Percentiles rank a stretch among this genome's conserved stretches.
Conservation (phyloP, 2,329 filamentous ascomycete genomes). For the Stemphylium vesicarium region DNA sequence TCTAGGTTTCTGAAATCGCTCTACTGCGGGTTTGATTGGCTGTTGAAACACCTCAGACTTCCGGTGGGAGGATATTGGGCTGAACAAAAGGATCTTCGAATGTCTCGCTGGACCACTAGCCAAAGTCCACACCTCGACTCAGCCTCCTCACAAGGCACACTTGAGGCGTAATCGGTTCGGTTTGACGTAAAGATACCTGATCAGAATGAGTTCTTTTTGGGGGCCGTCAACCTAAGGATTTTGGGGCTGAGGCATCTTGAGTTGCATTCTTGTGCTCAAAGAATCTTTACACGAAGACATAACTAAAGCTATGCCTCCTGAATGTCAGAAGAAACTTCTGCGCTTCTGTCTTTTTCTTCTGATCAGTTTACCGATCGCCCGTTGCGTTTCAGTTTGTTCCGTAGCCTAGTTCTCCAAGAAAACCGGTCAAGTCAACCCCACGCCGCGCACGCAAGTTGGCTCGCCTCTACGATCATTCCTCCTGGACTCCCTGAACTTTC, state of each 20-base stretch:
- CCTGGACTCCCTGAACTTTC: not conserved
- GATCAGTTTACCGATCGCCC: not conserved
- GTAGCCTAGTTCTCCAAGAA: not conserved
- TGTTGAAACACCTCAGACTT: no score
- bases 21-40: no score
- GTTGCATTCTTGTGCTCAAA: not conserved
- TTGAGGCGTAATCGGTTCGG: not conserved
- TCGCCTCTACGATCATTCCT: conserved; percentile 5
- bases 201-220: not conserved
- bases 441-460: not conserved
- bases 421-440: conserved; percentile 1
- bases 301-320: not conserved
- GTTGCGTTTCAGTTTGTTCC: not conserved
- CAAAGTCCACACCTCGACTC: not conserved
- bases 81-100: no score
- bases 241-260: not conserved
- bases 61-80: not conserved
- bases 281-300: not conserved
- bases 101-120: not conserved
- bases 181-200: not conserved
- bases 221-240: no score
- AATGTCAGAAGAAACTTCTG: not conserved
- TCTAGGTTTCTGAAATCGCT: no score
- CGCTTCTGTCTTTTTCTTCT: not conserved
- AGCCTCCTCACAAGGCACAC: not conserved